Conservation (phyloP, 1,139 yeast species). For the Blastobotrys aristatus region DNA sequence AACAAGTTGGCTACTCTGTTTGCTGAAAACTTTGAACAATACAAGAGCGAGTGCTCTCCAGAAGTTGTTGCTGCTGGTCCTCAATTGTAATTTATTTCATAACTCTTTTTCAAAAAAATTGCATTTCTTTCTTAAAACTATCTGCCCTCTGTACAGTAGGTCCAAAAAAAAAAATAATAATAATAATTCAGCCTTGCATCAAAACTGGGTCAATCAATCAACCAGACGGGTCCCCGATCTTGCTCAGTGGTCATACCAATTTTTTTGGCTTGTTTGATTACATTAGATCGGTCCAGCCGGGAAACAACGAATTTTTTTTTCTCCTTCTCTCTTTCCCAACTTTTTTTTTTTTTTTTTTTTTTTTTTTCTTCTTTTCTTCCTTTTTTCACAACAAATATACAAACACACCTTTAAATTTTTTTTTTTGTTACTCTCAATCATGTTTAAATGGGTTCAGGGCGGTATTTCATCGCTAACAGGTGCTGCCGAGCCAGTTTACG, state of each 20-base stretch:
- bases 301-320: not conserved
- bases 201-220: too few relatives aligned
- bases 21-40: constrained; percentile 79
- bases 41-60: constrained; percentile 73
- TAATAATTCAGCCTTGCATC: too few relatives aligned
- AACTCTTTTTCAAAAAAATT: constrained; percentile 1
- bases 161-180: not conserved
- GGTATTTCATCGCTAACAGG: constrained; percentile 88
- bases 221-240: too few relatives aligned
- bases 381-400: not conserved
- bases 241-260: not conserved
- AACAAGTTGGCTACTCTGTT: constrained; percentile 71
- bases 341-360: not conserved
- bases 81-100: constrained; percentile 21
- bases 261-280: not conserved
- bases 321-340: not conserved
- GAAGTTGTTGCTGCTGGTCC: constrained; percentile 97
- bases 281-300: not conserved
- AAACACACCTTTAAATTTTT: not conserved
- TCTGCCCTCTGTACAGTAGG: not conserved
- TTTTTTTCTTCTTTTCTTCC: constrained; percentile 1
- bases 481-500: constrained; percentile 95
- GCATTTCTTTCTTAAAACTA: not conserved
- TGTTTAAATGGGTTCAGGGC: constrained; percentile 85
- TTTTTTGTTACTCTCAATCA: constrained; percentile 26